A percentile compares a stretch with the other conserved stretches of the same genome.
These are phyloP conservation scores for Papiliotrema nemorosa DNA, from an alignment of 1,284 basidiomycete species.

Conservation along the genomic window DNA sequence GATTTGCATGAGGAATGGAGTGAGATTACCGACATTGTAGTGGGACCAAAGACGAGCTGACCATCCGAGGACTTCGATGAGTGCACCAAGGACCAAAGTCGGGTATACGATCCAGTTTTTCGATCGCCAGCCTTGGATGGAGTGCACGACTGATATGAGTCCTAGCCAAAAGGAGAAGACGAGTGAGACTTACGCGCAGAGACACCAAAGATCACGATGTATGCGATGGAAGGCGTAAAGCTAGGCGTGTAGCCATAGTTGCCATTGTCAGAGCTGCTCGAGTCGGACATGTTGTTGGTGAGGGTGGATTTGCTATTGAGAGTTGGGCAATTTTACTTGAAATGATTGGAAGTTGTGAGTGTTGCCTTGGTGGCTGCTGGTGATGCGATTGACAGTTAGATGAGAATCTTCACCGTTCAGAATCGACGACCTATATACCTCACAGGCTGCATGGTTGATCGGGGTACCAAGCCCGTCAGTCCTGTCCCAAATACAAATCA, in stretches of 20 bases:
- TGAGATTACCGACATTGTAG: conserved; percentile 21
- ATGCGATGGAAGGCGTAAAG: conserved; percentile 14
- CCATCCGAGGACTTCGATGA: conserved; percentile 54
- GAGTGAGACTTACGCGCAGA: conserved; percentile 10
- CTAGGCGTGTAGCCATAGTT: conserved; percentile 36
- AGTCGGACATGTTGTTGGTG: conserved; percentile 2
- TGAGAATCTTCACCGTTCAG: too few relatives aligned
- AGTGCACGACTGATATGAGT: conserved; percentile 47
- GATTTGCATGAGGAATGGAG: conserved; percentile 54
- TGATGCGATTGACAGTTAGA: too few relatives aligned
- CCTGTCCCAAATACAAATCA: too few relatives aligned
- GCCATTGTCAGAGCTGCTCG: not conserved
- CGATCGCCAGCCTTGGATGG: conserved; percentile 49
- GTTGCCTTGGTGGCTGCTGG: too few relatives aligned
- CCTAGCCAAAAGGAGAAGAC: not conserved
- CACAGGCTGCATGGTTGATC: too few relatives aligned
- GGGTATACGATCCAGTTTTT: conserved; percentile 57
- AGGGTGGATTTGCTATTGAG: too few relatives aligned
- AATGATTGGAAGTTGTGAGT: too few relatives aligned
- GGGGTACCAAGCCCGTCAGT: too few relatives aligned
- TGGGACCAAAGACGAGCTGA: conserved; percentile 32
- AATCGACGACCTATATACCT: too few relatives aligned
- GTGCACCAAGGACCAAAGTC: conserved; percentile 55
- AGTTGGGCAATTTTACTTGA: too few relatives aligned
- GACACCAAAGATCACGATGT: conserved; percentile 30